Evolutionary conservation across 768 basidiomycete genomes (phyloP), one percentile per base, ranked within the genome.

Genomic region (Tylopilus subfusipes): DNA sequence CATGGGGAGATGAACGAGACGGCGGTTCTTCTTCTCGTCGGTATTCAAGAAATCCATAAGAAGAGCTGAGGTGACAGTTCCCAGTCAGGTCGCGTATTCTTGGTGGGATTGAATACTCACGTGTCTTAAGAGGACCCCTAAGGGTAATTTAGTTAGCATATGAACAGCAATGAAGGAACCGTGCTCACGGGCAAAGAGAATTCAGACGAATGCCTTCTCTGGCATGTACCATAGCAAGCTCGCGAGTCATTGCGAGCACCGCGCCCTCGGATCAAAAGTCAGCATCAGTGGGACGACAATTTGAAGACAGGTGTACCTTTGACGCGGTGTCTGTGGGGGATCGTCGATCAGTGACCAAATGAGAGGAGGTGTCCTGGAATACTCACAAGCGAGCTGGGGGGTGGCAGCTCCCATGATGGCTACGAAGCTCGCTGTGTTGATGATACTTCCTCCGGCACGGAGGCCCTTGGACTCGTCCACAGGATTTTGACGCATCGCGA

Each of bases 41-140:
- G 97, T 98, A 73, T 98, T 83, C 66, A 99, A 82, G 81, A 96
- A 99, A 72, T 98, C 88, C 97, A 99, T 99, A 27, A 99, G 79
- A 43, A 99, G 84, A 36, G 95, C 93, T 95, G 66, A n/a, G 25
- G 39, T 3, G 4, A 36, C 22, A 22, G 10, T 47, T 38, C 25
- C 24, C 33, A 18, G 18, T 52, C 7, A 48, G 50, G 2, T 25
- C 34, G 21, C 3, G 22, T 27, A 22, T 27, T 50, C 43, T 30
- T 6, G 42, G 33, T 30, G 8, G 14, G n/a, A 19, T n/a, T 57
- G 9, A 47, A 21, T 5, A 59, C 88, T 72, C 72, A 93, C 93
- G 94, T 29, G 96, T 98, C 73, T 91, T 92, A 56, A 99, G 81
- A 31, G 96, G 95, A 14, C 96, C 96, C 29, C 93, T 96, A 67